These are phyloP conservation scores for Penicillium corylophilum DNA, from an alignment of 2,329 filamentous ascomycete species.

Conservation along the genomic window DNA sequence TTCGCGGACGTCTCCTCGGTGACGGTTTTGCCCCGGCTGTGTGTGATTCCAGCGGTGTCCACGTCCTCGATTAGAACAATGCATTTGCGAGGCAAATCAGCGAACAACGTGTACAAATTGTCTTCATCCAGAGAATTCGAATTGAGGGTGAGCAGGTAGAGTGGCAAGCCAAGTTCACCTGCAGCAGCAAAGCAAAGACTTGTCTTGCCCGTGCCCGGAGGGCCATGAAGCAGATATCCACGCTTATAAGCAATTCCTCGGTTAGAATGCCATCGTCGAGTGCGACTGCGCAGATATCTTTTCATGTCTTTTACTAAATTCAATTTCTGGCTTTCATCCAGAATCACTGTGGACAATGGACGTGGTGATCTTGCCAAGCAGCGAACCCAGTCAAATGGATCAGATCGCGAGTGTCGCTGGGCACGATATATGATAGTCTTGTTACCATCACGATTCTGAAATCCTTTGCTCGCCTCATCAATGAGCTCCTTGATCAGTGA, in stretches of 20 bases:
- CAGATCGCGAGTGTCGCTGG: slow-evolving; percentile 19
- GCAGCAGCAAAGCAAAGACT: slow-evolving; percentile 69
- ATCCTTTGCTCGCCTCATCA: slow-evolving; percentile 36
- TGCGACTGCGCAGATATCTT: slow-evolving; percentile 55
- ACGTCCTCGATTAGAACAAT: slow-evolving; percentile 76
- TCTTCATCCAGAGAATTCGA: slow-evolving; percentile 65
- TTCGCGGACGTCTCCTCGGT: not conserved
- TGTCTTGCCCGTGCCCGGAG: slow-evolving; percentile 77
- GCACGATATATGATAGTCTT: slow-evolving; percentile 42
- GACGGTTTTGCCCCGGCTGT: slow-evolving; percentile 42
- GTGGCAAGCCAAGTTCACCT: slow-evolving; percentile 67
- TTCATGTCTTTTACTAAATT: slow-evolving; percentile 55
- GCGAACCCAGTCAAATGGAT: slow-evolving; percentile 31
- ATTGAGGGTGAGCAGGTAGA: slow-evolving; percentile 70
- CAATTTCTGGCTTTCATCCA: slow-evolving; percentile 52
- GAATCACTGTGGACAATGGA: slow-evolving; percentile 55
- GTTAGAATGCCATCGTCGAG: slow-evolving; percentile 71
- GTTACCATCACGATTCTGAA: slow-evolving; percentile 36
- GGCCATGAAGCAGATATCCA: slow-evolving; percentile 78
- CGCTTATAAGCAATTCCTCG: slow-evolving; percentile 82
- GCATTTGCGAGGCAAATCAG: slow-evolving; percentile 66
- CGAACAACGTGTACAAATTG: slow-evolving; percentile 62
- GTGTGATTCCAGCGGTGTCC: slow-evolving; percentile 68
- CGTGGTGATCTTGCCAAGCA: slow-evolving; percentile 49
- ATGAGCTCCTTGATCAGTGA: slow-evolving; percentile 36